Base-by-base conservation (phyloP, 257 asterid genomes). In the Petrea volubilis region DNA sequence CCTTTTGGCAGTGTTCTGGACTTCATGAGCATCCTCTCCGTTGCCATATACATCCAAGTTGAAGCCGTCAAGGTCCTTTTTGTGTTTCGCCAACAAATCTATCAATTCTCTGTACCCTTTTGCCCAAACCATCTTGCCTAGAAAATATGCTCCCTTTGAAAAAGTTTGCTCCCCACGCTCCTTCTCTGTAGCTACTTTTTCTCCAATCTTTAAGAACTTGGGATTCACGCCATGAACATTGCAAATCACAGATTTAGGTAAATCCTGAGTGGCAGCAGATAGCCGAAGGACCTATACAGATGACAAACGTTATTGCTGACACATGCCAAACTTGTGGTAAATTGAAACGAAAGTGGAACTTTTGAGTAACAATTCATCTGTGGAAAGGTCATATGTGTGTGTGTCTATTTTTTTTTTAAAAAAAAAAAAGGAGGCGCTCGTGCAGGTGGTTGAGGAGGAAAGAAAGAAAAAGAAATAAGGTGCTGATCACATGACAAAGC, bases 111-210 rank as follows among this genome's bases (percentile, higher is more conserved):
- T 85, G 53, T 95, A 92, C 64, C 99, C 99, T 84, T 95, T 95
- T 21, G 99, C 99, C 99, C 99, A 95, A 51, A 95, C 99, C 98
- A 95, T 88, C 92, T 95, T 95, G 77, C 98, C 98, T 33, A 92
- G 64, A 85, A 95, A 95, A 84, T 95, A 95, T 44, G 99, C 98
- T 74, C 99, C 99, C 83, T 90, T 88, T 7, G 94, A 86, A 78
- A 95, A 95, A 41, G 84, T 72, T 72, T 76, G 88, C 78, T 90
- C 87, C 49, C 99, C 98, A 24, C 76, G 84, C 85, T 87, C 97
- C 72, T 84, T 81, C 27, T 92, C 96, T 41, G 85, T 91, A 20
- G 97, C 98, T 73, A 93, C 83, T 75, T 84, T 84, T 79, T 92
- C 96, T 58, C 99, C 99, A 68, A 95, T 95, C 74, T 76, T 74